Evolutionary conservation across 2,329 filamentous ascomycete genomes (phyloP), one percentile per base, ranked within the genome.

Genomic region (Fragosphaeria purpurea): DNA sequence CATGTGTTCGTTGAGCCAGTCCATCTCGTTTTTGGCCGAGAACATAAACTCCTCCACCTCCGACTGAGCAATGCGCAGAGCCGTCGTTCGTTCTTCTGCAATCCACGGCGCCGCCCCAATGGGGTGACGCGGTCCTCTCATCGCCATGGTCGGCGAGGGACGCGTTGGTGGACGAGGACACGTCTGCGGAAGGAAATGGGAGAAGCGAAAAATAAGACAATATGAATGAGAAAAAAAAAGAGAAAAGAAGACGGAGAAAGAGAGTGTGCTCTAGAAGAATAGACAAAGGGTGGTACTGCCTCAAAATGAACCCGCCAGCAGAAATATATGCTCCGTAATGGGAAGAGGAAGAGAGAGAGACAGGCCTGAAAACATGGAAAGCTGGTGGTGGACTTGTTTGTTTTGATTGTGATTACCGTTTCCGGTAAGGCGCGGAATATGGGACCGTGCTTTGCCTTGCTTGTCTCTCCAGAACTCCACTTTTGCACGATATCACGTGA

Each of bases 1-100:
- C 91, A 98, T 96, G 67, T 98, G 93, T 70, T 97, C 93, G 63
- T 98, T 97, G 60, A 98, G 74, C 93, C 93, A 98, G 65, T 97
- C 90, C 62, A 97, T 73, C 66, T 98, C 93, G 68, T 97, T 95
- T 52, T 87, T 82, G 55, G 88, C 90, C 34, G 89, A 88, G 69
- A 87, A 97, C 42, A 86, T 81, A 63, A 97, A 94, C 69, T 98
- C 94, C 58, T 97, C 91, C 50, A 87, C 79, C 66, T 97, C 93
- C 50, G 88, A 79, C 44, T 85, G 76, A 12, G 86, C 78, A 56
- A 96, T 82, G 57, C 86, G 79, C 50, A 82, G 72, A 11, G 88
- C 83, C 61, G 90, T 86, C 42, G 83, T 77, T 59, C 90, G 80
- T 72, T 98, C 93, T 58, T 88, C 83, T 35, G 82, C 73, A 57